A percentile compares a stretch with the other conserved stretches of the same genome.
phyloP scores from a whole-genome alignment of 305 asterid genomes.

The Nicotiana rustica region DNA sequence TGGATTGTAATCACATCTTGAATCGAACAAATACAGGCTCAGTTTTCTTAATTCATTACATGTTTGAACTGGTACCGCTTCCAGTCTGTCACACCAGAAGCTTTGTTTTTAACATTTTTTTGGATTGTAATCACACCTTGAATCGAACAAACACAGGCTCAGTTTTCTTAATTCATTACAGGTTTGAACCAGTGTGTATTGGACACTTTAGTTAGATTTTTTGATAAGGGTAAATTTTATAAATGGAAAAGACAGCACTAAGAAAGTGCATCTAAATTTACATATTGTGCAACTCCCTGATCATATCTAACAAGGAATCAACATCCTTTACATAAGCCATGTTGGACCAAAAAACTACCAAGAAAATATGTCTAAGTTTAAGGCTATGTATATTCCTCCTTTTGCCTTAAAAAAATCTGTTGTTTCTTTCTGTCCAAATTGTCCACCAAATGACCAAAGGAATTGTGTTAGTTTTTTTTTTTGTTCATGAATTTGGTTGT shows the following conservation, averaged over 20 bases:
- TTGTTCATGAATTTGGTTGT: not conserved
- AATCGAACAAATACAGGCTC: not conserved
- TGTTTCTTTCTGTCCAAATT: not conserved
- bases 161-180: not conserved
- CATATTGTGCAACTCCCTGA: not conserved
- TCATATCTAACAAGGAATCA: not conserved
- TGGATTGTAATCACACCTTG: not conserved
- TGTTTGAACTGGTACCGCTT: not conserved
- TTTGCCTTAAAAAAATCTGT: not conserved
- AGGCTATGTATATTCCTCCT: not conserved
- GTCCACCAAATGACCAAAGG: too few species aligned
- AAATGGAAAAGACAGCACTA: not conserved
- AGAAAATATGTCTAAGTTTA: not conserved
- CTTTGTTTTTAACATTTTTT: not conserved
- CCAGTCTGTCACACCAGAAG: not conserved
- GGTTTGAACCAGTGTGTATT: not conserved
- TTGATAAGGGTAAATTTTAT: not conserved
- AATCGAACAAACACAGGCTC: not conserved
- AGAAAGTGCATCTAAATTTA: not conserved
- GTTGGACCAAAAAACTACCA: not conserved
- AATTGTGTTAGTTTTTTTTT: not conserved
- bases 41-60: not conserved
- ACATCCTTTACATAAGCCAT: not conserved
- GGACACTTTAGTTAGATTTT: not conserved
- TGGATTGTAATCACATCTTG: not conserved